Conservation (phyloP, 2,329 filamentous ascomycete species). For the Apiospora rasikravindrae region DNA sequence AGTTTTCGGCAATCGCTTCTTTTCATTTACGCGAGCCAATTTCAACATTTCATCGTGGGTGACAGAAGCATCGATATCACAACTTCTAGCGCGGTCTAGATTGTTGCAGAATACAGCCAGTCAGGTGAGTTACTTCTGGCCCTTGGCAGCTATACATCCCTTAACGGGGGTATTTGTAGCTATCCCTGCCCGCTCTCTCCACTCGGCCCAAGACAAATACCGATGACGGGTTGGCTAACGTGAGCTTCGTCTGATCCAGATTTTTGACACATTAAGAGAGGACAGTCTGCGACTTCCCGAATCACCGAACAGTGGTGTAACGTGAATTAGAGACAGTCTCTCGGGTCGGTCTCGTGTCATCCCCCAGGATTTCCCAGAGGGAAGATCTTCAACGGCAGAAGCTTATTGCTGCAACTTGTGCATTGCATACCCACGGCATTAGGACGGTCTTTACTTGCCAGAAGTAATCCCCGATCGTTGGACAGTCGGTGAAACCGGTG, state of each 20-base stretch:
- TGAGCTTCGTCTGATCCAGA: neutral
- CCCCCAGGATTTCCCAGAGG: neutral
- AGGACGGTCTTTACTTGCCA: neutral
- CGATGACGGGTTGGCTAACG: neutral
- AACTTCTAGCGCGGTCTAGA: constrained; percentile 17
- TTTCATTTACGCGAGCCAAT: neutral
- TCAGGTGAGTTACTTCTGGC: constrained; percentile 18
- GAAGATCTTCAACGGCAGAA: constrained; percentile 4
- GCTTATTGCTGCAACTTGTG: constrained; percentile 8
- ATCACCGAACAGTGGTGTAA: constrained; percentile 17
- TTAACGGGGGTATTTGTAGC: neutral
- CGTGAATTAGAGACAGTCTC: constrained; percentile 18
- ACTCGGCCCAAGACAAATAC: neutral
- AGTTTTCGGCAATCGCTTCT: constrained; percentile 8
- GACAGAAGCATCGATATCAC: constrained; percentile 25
- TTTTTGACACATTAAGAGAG: constrained; percentile 1
- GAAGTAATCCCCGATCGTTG: constrained; percentile 10
- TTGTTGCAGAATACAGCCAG: constrained; percentile 5
- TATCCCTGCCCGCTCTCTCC: neutral
- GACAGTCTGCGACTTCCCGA: constrained; percentile 11
- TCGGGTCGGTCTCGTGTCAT: constrained; percentile 18
- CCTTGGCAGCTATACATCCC: neutral
- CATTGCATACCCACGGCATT: neutral
- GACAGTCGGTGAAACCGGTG: constrained; percentile 16
- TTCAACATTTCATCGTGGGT: neutral